These are phyloP conservation scores for Colletotrichum musae DNA, from an alignment of 2,329 filamentous ascomycete species.

Conservation along the genomic window DNA sequence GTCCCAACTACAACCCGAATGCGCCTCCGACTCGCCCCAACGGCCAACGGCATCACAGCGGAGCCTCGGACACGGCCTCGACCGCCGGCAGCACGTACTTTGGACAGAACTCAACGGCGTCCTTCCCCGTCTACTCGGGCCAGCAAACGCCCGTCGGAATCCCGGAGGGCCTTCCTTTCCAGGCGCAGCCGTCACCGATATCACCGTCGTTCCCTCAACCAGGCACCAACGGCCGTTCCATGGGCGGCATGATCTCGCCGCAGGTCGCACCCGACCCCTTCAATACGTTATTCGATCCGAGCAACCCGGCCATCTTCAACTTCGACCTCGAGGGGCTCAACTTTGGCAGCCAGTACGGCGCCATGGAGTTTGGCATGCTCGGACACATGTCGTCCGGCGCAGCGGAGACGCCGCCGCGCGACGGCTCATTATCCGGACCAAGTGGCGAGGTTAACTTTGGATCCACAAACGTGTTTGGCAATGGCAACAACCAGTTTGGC, in stretches of 20 bases:
- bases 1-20: slow-evolving; percentile 76
- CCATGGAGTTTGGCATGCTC: slow-evolving; percentile 95
- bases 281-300: slow-evolving; percentile 84
- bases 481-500: slow-evolving; percentile 65
- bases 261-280: slow-evolving; percentile 67
- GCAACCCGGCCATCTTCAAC: slow-evolving; percentile 93
- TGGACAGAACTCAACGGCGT: slow-evolving; percentile 59
- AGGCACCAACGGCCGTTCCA: slow-evolving; percentile 49
- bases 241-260: slow-evolving; percentile 63
- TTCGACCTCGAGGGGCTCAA: slow-evolving; percentile 95
- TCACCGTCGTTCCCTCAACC: slow-evolving; percentile 78
- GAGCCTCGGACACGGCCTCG: slow-evolving; percentile 57
- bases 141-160: slow-evolving; percentile 63
- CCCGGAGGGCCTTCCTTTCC: slow-evolving; percentile 68
- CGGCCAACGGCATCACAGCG: slow-evolving; percentile 55
- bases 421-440: slow-evolving; percentile 63
- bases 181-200: slow-evolving; percentile 79
- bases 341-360: slow-evolving; percentile 96
- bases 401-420: slow-evolving; percentile 82
- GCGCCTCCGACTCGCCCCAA: slow-evolving; percentile 59
- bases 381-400: slow-evolving; percentile 96
- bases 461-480: slow-evolving; percentile 64
- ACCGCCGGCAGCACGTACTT: slow-evolving; percentile 63
- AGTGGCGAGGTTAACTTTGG: slow-evolving; percentile 56
- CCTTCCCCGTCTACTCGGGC: slow-evolving; percentile 67